phyloP scores from a whole-genome alignment of 345 rosid genomes.

The Rhodomyrtus tomentosa region DNA sequence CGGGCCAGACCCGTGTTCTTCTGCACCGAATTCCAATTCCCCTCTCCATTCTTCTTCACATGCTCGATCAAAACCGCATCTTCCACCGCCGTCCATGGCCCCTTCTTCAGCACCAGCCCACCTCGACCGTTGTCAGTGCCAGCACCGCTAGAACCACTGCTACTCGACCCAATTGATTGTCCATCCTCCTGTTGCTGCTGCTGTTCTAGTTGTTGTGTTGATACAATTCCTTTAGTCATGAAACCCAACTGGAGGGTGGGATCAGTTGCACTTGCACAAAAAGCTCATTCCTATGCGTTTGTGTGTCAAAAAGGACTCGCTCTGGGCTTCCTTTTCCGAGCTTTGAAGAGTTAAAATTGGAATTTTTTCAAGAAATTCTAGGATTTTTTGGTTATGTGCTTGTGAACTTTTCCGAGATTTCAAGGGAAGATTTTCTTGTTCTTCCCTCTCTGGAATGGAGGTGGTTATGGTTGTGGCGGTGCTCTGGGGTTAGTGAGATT shows the following conservation, averaged over 20 bases:
- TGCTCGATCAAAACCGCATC: constrained; percentile 12
- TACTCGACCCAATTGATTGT: not conserved
- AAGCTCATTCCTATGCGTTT: not conserved
- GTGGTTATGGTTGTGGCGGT: not conserved
- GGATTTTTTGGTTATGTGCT: not conserved
- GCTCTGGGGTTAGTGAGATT: not conserved
- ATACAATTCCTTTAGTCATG: not conserved
- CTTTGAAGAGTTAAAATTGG: not conserved
- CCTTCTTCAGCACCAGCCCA: constrained; percentile 10
- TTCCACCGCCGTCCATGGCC: constrained; percentile 18
- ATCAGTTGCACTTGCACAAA: not conserved
- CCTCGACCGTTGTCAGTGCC: not conserved
- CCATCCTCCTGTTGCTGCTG: not conserved
- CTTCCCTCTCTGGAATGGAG: not conserved
- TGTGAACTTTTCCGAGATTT: not conserved
- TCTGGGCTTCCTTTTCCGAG: not conserved
- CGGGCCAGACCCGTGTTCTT: constrained; percentile 10
- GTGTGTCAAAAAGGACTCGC: not conserved
- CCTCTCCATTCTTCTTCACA: constrained; percentile 15
- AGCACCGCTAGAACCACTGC: not conserved
- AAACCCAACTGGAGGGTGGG: not conserved
- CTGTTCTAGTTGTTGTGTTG: not conserved
- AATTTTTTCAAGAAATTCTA: not conserved
- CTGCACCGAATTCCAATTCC: constrained; percentile 20
- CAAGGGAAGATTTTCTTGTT: not conserved